Evolutionary conservation across 768 basidiomycete genomes (phyloP), one percentile per base, ranked within the genome.

Genomic region (Trametes coccinea): DNA sequence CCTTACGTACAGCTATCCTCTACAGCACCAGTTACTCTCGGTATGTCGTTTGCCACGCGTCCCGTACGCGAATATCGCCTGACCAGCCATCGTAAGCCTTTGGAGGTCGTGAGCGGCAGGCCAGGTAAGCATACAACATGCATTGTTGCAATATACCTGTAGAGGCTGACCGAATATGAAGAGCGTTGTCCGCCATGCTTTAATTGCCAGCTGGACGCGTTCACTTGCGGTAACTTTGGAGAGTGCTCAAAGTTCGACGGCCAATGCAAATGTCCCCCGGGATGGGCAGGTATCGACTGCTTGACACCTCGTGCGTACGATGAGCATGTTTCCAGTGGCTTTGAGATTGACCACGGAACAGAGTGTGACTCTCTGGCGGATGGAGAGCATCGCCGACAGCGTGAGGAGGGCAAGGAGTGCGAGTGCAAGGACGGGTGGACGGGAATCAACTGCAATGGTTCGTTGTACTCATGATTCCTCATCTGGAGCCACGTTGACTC

Each of bases 271-370:
- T 99, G 97, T 70, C 94, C 95, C 1, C 84, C 93, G 44, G 97
- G 97, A n/a, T 99, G 95, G 87, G 93, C 94, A 48, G 97, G 97
- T 1, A 89, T 95, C 40, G 96, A 98, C 70, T 99, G 97, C 76
- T 76, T 97, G 54, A 84, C 84, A 7, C 96, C 97, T 22, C 89
- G 95, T 97, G 75, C 50, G 92, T 83, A 5, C 17, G 27, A 10
- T 29, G 44, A 14, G 8, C 55, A 33, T n/a, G 16, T 31, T 1
- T 37, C 22, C 22, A 17, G 14, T 41, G 40, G 17, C 43, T 40
- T 13, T 43, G 41, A 5, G 63, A 5, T 14, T 41, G 63, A 43
- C 70, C 33, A 53, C 14, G 27, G 41, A 30, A 8, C 60, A 97
- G 95, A 97, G 70, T 98, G 96, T 67, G 97, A 93, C 72, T 95